A percentile compares a stretch with the other conserved stretches of the same genome.
phyloP scores from a whole-genome alignment of 2,329 filamentous ascomycete genomes.

The Ophiostoma angusticollis region DNA sequence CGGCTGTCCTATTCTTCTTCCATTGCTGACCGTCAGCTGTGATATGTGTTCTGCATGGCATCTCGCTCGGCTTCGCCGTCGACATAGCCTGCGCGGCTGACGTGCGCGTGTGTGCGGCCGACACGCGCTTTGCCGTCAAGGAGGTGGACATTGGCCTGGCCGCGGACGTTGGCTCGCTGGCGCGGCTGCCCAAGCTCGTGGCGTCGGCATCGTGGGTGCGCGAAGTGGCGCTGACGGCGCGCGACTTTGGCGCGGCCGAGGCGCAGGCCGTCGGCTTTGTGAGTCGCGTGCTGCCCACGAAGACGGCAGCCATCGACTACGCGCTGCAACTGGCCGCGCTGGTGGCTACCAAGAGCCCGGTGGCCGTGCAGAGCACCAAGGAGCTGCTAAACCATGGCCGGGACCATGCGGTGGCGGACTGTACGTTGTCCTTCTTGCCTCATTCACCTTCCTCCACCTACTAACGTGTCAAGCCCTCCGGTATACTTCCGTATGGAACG shows the following conservation, averaged over 20 bases:
- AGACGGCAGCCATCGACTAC: slow-evolving; percentile 48
- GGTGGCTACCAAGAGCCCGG: slow-evolving; percentile 71
- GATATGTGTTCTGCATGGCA: slow-evolving; percentile 67
- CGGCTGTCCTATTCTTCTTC: not conserved
- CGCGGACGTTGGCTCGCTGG: slow-evolving; percentile 65
- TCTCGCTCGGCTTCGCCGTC: slow-evolving; percentile 65
- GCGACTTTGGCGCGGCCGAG: slow-evolving; percentile 56
- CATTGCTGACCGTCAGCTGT: slow-evolving; percentile 41
- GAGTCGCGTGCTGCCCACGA: slow-evolving; percentile 48
- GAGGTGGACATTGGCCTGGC: slow-evolving; percentile 75
- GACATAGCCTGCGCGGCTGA: slow-evolving; percentile 61
- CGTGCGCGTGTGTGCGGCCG: slow-evolving; percentile 49
- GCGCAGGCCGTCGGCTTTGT: slow-evolving; percentile 59
- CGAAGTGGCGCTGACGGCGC: slow-evolving; percentile 60
- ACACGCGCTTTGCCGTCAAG: slow-evolving; percentile 57
- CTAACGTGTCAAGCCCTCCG: slow-evolving; percentile 41
- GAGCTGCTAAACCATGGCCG: slow-evolving; percentile 71
- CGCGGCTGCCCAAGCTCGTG: slow-evolving; percentile 60
- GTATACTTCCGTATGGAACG: slow-evolving; percentile 84
- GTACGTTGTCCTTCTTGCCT: slow-evolving; percentile 29
- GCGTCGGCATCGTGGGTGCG: slow-evolving; percentile 65
- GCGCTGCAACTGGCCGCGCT: slow-evolving; percentile 50
- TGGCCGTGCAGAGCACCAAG: slow-evolving; percentile 80
- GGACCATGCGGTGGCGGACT: slow-evolving; percentile 66
- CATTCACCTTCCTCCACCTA: not conserved